Conservation (phyloP, 2,329 filamentous ascomycete species). For the Xylaria digitata region DNA sequence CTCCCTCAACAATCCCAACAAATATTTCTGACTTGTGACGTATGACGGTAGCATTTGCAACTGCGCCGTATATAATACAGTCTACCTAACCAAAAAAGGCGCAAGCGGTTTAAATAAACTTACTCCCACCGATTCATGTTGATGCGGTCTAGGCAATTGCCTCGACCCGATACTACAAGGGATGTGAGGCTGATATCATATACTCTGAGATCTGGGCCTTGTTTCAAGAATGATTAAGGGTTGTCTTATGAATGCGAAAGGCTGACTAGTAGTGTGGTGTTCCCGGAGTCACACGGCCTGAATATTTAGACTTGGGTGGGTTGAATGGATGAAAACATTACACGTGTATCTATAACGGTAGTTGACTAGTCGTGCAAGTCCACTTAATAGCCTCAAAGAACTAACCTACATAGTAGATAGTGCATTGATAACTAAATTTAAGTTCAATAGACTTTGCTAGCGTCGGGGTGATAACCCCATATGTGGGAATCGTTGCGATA, state of each 20-base stretch:
- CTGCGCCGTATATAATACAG: no score
- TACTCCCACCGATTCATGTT: not conserved
- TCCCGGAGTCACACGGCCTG: no score
- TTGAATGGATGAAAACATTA: not conserved
- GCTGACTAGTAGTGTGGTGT: not conserved
- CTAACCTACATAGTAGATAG: not conserved
- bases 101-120: not conserved
- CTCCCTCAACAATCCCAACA: no score
- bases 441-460: constrained; percentile 13
- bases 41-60: no score
- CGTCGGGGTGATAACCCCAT: not conserved
- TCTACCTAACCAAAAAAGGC: no score
- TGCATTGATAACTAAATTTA: not conserved
- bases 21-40: no score
- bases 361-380: constrained; percentile 4
- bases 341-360: not conserved
- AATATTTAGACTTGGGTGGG: not conserved
- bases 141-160: no score
- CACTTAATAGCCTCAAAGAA: constrained; percentile 12
- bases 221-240: constrained; percentile 1
- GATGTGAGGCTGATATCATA: not conserved
- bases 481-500: not conserved
- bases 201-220: not conserved
- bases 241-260: not conserved
- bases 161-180: no score